Evolutionary conservation across 495 filamentous ascomycete genomes (phyloP).

Genomic region (Entonaema liquescens): DNA sequence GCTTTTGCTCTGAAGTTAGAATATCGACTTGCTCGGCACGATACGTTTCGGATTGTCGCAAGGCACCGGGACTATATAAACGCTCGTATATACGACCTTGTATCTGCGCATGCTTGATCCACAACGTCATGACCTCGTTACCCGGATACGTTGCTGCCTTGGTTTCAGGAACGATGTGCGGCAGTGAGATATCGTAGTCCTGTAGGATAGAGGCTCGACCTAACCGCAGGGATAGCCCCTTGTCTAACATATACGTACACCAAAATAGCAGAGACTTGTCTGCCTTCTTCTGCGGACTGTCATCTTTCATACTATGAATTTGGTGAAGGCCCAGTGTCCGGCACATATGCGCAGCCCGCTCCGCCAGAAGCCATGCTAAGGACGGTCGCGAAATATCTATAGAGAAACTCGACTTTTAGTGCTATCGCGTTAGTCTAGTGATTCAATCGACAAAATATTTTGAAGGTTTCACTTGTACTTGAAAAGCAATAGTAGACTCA

Average conservation of each 20-base stretch:
- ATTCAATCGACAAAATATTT: not conserved
- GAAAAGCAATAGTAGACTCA: slow-evolving; percentile 45
- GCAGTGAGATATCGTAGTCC: slow-evolving; percentile 70
- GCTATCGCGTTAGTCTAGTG: not conserved
- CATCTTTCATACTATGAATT: slow-evolving; percentile 59
- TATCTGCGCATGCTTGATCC: slow-evolving; percentile 64
- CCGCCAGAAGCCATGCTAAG: slow-evolving; percentile 68
- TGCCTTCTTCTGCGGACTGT: slow-evolving; percentile 48
- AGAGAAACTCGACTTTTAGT: slow-evolving; percentile 56
- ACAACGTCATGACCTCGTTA: slow-evolving; percentile 52
- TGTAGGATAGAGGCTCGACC: slow-evolving; percentile 69
- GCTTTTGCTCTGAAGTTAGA: slow-evolving; percentile 39
- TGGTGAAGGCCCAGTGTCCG: slow-evolving; percentile 73
- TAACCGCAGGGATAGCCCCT: slow-evolving; percentile 68
- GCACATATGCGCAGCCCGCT: slow-evolving; percentile 65
- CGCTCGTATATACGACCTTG: slow-evolving; percentile 66
- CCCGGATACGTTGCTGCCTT: slow-evolving; percentile 46
- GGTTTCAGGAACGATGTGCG: slow-evolving; percentile 49
- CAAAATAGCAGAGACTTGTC: slow-evolving; percentile 65
- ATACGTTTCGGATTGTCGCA: slow-evolving; percentile 58
- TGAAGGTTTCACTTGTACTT: not conserved
- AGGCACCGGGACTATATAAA: slow-evolving; percentile 68
- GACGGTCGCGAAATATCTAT: slow-evolving; percentile 71
- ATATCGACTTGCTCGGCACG: slow-evolving; percentile 51
- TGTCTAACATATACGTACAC: slow-evolving; percentile 69